phyloP scores from a whole-genome alignment of 2,329 filamentous ascomycete species.

The Volutella citrinella region DNA sequence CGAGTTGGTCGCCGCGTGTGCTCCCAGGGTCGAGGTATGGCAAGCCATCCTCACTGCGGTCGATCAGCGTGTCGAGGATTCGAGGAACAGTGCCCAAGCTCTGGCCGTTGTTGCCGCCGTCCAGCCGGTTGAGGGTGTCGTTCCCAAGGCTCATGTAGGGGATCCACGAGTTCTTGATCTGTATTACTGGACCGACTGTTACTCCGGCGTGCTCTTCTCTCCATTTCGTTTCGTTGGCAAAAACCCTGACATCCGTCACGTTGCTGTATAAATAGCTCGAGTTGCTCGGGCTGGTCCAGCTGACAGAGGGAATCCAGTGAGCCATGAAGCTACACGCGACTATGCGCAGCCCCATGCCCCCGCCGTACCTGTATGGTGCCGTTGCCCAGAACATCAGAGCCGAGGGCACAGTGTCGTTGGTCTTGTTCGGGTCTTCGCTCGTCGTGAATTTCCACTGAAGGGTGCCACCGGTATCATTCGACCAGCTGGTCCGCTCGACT shows the following conservation, averaged over 20 bases:
- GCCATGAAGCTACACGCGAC: constrained; percentile 4
- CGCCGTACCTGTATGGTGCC: constrained; percentile 1
- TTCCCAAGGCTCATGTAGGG: too few species aligned
- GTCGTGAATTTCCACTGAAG: not conserved
- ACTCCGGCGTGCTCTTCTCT: too few species aligned
- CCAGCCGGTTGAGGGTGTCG: too few species aligned
- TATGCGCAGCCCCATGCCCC: not conserved
- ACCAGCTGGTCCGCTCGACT: too few species aligned
- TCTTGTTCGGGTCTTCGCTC: not conserved
- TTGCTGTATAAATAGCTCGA: constrained; percentile 1
- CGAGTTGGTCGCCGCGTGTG: not conserved
- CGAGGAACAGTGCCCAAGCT: too few species aligned
- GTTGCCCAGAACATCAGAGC: not conserved
- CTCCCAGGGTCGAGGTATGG: not conserved
- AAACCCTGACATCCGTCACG: not conserved
- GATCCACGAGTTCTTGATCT: too few species aligned
- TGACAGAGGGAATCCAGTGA: constrained; percentile 5
- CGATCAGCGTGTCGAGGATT: too few species aligned
- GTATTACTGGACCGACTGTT: too few species aligned
- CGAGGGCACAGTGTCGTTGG: not conserved
- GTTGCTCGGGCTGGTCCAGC: not conserved
- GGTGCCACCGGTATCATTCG: too few species aligned
- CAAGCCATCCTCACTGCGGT: too few species aligned
- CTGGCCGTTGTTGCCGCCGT: too few species aligned
- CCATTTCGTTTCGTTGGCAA: not conserved